Evolutionary conservation across 2,329 filamentous ascomycete genomes (phyloP).

Genomic region (Knufia petricola): DNA sequence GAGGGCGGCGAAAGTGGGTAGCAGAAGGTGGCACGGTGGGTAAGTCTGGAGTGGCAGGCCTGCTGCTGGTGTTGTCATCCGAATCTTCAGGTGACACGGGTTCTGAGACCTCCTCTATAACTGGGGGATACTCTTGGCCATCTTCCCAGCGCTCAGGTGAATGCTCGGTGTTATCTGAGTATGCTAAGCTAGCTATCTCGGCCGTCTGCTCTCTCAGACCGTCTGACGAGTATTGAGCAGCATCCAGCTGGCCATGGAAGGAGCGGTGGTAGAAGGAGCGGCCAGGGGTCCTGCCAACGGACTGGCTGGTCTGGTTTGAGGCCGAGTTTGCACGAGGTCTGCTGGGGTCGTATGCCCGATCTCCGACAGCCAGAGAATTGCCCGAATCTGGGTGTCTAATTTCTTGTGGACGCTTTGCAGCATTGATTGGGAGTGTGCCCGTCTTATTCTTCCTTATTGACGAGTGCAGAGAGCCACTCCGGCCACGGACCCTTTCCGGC

Average conservation of each 20-base stretch:
- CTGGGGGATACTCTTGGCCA: conserved; percentile 27
- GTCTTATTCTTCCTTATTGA: conserved; percentile 1
- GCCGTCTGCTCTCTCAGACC: conserved; percentile 79
- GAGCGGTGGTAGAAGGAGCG: conserved; percentile 38
- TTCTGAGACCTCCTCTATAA: conserved; percentile 55
- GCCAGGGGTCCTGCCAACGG: conserved; percentile 30
- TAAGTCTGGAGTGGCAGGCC: conserved; percentile 38
- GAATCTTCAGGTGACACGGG: conserved; percentile 41
- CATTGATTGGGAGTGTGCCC: neutral
- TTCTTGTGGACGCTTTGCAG: conserved; percentile 2
- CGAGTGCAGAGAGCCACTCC: conserved; percentile 7
- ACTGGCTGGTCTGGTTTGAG: conserved; percentile 13
- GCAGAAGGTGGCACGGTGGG: neutral
- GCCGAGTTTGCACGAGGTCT: conserved; percentile 18
- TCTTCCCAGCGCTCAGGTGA: conserved; percentile 16
- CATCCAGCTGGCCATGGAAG: conserved; percentile 43
- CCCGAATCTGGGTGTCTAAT: neutral
- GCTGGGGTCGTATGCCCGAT: conserved; percentile 12
- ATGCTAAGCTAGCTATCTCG: conserved; percentile 71
- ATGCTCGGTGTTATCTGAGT: conserved; percentile 45
- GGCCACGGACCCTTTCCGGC: neutral
- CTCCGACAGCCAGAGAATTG: conserved; percentile 12
- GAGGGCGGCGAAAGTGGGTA: neutral
- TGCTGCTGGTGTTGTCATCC: conserved; percentile 24
- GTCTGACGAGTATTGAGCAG: conserved; percentile 60